These are phyloP conservation scores for Herpetospermum pedunculosum DNA, from an alignment of 306 rosid genomes.

Conservation along the genomic window DNA sequence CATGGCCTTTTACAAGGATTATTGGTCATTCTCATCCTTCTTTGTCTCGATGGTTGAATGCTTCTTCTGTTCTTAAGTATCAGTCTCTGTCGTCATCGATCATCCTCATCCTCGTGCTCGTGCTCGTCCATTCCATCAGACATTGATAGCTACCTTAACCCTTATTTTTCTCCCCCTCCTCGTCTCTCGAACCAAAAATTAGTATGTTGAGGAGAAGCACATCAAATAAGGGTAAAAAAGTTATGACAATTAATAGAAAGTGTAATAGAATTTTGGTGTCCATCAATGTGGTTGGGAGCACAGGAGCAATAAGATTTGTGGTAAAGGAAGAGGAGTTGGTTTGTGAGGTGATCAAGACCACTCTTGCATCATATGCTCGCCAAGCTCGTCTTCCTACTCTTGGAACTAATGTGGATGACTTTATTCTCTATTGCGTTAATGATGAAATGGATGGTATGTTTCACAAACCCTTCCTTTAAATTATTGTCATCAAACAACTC, in stretches of 20 bases:
- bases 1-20: background rate
- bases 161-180: background rate
- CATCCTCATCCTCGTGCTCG: background rate
- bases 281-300: constrained; percentile 19
- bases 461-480: background rate
- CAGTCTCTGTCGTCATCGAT: background rate
- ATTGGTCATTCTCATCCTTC: background rate
- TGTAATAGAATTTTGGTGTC: constrained; percentile 18
- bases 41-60: background rate
- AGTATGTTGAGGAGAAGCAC: background rate
- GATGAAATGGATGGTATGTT: constrained; percentile 22
- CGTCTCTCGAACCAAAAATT: background rate
- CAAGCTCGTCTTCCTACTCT: constrained; percentile 24
- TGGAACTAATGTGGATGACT: constrained; percentile 16
- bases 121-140: no score
- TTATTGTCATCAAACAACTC: background rate
- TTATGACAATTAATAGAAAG: constrained; percentile 12
- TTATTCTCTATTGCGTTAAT: constrained; percentile 20
- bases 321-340: constrained; percentile 23
- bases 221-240: background rate
- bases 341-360: constrained; percentile 13
- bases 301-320: constrained; percentile 27
- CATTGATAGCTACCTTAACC: background rate
- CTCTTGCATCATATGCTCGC: constrained; percentile 23
- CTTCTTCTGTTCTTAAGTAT: background rate